Evolutionary conservation across 2,329 filamentous ascomycete species (phyloP), one percentile per base, ranked within the genome.

Genomic region (Neofusicoccum laricinum): DNA sequence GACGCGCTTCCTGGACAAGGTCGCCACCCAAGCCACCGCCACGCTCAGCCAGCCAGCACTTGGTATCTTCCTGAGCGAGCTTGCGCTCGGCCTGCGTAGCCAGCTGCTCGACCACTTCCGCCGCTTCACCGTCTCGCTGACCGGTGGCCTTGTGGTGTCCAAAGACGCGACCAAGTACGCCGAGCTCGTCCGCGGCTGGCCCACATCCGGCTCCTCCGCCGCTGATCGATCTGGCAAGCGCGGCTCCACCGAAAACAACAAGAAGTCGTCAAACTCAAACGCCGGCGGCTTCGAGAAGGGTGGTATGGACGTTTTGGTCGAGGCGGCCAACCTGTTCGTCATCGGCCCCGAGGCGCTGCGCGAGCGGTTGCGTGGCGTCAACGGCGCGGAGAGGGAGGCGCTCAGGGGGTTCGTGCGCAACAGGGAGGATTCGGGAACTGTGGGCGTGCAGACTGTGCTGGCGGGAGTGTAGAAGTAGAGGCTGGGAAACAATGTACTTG

Each of bases 91-190:
- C 10, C 83, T 97, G 40, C 88, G 93, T 69, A 81, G 85, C 57
- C 85, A 96, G 10, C 85, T 99, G 4, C 88, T 99, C 67, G 91
- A 95, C 67, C 95, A 99, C 78, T 92, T 98, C 79, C 95, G 96
- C 73, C 93, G 92, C 72, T 99, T 96, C 80, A 88, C 90, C 66
- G 92, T 99, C 69, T 97, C 93, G 70, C 92, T 93, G 45, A 93
- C 94, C 0, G 95, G 95, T 66, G 95, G 93, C 2, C 86, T 99
- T 51, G 95, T 97, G 86, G 92, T 98, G 30, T 94, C 90, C 40
- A 96, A 98, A 79, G 95, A 99, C 75, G 93, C 98, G 76, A 92
- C 92, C 40, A 93, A 92, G 74, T 99, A 99, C 76, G 90, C 91
- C 8, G 90, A 93, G 66, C 87, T 96, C 11, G 84, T 99, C 68